Evolutionary conservation across 495 filamentous ascomycete genomes (phyloP).

Genomic region (Aspergillus asperescens): DNA sequence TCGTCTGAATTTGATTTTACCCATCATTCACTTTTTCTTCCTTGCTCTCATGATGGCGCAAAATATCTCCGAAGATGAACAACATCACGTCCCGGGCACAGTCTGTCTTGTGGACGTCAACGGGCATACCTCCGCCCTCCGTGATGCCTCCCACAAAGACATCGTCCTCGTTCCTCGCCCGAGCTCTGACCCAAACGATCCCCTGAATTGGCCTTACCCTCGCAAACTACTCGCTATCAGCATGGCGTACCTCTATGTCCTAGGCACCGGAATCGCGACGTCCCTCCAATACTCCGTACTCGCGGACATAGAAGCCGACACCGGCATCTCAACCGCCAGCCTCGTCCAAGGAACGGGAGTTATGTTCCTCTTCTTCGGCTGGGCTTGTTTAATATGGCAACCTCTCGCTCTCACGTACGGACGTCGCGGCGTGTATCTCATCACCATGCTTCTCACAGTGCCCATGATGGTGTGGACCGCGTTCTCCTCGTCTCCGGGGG

Average conservation of each 20-base stretch:
- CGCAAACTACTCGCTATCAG: background rate
- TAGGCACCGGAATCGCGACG: background rate
- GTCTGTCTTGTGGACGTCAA: no score
- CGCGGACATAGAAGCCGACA: conserved; percentile 17
- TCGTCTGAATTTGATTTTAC: no score
- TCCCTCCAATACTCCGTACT: background rate
- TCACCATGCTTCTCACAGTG: conserved; percentile 24
- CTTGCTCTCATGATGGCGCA: no score
- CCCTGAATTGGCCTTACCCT: background rate
- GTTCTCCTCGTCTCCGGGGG: conserved; percentile 35
- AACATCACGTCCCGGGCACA: no score
- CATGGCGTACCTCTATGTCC: background rate
- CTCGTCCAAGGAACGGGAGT: conserved; percentile 27
- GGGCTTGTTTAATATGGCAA: conserved; percentile 32
- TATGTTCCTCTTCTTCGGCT: conserved; percentile 36
- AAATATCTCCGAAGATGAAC: no score
- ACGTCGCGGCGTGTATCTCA: conserved; percentile 25
- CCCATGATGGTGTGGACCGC: conserved; percentile 43
- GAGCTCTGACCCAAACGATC: conserved; percentile 1
- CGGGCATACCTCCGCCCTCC: no score
- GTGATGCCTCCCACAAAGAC: no score
- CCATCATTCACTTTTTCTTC: no score
- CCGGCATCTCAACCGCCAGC: conserved; percentile 28
- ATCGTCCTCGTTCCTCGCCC: conserved; percentile 6
- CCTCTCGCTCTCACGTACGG: conserved; percentile 30